These are phyloP conservation scores for Trichoderma sp. DNA, from an alignment of 2,329 filamentous ascomycete species.

Conservation along the genomic window DNA sequence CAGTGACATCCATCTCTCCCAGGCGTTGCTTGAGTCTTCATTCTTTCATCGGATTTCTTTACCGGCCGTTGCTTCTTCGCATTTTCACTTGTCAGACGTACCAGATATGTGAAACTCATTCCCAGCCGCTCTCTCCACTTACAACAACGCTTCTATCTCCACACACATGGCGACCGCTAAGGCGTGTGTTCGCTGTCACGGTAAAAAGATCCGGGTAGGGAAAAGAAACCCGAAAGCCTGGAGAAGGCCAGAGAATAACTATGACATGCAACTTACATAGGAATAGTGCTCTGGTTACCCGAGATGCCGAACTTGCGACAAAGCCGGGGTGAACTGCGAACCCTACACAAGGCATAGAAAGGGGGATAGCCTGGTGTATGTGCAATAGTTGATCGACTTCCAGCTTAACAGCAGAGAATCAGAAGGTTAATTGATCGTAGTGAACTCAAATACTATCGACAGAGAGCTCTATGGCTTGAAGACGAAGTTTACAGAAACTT, in stretches of 20 bases:
- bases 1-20: neutral
- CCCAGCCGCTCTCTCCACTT: neutral
- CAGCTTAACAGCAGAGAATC: neutral
- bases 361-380: neutral
- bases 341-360: neutral
- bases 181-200: neutral
- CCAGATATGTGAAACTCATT: neutral
- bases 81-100: neutral
- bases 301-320: neutral
- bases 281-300: neutral
- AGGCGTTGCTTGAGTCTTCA: neutral
- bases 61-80: neutral
- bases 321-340: neutral
- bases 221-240: neutral
- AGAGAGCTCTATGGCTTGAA: neutral
- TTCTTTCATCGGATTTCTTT: neutral
- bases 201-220: neutral
- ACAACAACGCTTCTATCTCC: neutral
- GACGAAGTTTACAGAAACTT: neutral
- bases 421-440: neutral
- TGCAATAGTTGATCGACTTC: neutral
- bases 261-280: neutral
- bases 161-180: neutral
- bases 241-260: neutral
- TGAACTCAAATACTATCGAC: neutral